Evolutionary conservation across 2,329 filamentous ascomycete genomes (phyloP).

Genomic region (Neonectria faginata): DNA sequence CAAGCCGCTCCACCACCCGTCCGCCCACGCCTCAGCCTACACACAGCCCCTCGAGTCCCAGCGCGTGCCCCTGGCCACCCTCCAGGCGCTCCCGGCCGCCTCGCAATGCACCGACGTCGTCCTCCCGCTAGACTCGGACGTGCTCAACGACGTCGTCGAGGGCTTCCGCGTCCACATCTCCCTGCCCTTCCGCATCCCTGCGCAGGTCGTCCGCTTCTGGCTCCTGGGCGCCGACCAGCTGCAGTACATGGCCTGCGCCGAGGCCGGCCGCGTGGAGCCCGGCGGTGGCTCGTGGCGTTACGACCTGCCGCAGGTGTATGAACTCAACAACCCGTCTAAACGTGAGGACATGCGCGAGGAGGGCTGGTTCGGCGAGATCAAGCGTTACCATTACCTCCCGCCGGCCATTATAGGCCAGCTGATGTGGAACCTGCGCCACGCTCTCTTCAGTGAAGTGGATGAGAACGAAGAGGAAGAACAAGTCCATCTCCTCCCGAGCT

Average conservation of each 20-base stretch:
- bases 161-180: slow-evolving; percentile 67
- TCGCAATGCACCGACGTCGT: slow-evolving; percentile 66
- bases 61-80: slow-evolving; percentile 61
- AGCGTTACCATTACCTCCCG: slow-evolving; percentile 65
- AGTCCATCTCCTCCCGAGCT: slow-evolving; percentile 39
- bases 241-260: slow-evolving; percentile 69
- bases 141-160: slow-evolving; percentile 61
- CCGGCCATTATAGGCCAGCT: slow-evolving; percentile 69
- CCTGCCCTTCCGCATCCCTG: slow-evolving; percentile 66
- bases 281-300: slow-evolving; percentile 45
- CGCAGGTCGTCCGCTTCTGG: slow-evolving; percentile 70
- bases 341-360: slow-evolving; percentile 64
- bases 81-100: slow-evolving; percentile 61
- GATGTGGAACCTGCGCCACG: slow-evolving; percentile 67
- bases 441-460: slow-evolving; percentile 55
- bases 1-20: slow-evolving; percentile 44
- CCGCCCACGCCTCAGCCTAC: slow-evolving; percentile 36
- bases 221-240: slow-evolving; percentile 67
- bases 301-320: slow-evolving; percentile 62
- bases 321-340: slow-evolving; percentile 70
- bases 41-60: slow-evolving; percentile 57
- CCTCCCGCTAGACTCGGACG: slow-evolving; percentile 60
- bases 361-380: slow-evolving; percentile 66
- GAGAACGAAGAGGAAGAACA: slow-evolving; percentile 35
- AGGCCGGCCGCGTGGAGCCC: slow-evolving; percentile 52